Conservation (phyloP, 331 rosid species). For the Prunus yedoensis region DNA sequence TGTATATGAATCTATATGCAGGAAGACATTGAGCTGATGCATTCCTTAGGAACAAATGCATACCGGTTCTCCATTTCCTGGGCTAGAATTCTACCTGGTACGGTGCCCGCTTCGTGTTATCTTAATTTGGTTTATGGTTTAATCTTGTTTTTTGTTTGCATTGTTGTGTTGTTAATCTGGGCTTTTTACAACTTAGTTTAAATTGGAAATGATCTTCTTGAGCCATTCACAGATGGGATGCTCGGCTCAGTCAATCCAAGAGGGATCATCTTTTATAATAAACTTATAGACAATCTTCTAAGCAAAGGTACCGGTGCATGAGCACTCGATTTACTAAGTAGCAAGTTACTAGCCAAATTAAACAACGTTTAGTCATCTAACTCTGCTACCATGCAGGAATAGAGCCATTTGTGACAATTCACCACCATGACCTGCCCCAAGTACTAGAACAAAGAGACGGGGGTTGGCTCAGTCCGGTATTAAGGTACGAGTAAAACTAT, state of each 20-base stretch:
- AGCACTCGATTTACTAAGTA: too few species aligned
- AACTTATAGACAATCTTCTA: conserved; percentile 43
- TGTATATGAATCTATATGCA: background rate
- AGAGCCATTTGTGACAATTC: conserved; percentile 66
- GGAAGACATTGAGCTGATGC: conserved; percentile 49
- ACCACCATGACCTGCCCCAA: conserved; percentile 56
- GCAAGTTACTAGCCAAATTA: too few species aligned
- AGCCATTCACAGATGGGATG: conserved; percentile 3
- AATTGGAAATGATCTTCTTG: background rate
- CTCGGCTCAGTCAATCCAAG: background rate
- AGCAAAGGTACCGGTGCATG: conserved; percentile 30
- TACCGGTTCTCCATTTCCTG: conserved; percentile 69
- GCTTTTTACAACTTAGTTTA: background rate
- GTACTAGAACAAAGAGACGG: conserved; percentile 49
- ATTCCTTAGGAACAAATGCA: conserved; percentile 48
- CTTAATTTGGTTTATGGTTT: background rate
- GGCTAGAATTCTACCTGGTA: conserved; percentile 66
- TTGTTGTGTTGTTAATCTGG: background rate
- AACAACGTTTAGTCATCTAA: too few species aligned
- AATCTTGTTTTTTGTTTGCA: background rate
- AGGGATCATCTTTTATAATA: conserved; percentile 45
- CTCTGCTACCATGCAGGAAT: conserved; percentile 41
- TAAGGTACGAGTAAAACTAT: conserved; percentile 34
- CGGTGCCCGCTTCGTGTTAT: background rate
- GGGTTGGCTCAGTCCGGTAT: conserved; percentile 62